Percentiles rank a stretch among this genome's conserved stretches.
These are phyloP conservation scores for Phlyctochytrium arcticum DNA, from an alignment of 192 early-diverging fungal species.

Conservation along the genomic window DNA sequence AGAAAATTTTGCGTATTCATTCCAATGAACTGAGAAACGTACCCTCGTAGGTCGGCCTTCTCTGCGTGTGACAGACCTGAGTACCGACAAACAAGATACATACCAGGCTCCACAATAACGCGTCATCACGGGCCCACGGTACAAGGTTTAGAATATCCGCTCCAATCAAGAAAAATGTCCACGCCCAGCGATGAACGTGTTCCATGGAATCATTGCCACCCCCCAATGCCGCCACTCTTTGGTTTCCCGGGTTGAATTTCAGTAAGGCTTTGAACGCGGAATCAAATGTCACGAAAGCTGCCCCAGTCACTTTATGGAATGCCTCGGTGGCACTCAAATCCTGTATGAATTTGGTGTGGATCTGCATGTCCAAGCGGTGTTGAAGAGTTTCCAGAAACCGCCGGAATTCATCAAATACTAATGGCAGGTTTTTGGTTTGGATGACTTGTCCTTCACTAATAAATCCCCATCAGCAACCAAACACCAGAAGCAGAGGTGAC, in stretches of 20 bases:
- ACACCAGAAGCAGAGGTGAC: background rate
- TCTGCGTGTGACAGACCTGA: slow-evolving; percentile 1
- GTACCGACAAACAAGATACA: slow-evolving; percentile 12
- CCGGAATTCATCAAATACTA: background rate
- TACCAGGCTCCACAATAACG: slow-evolving; percentile 7
- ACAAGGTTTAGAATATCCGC: slow-evolving; percentile 1
- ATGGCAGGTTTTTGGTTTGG: background rate
- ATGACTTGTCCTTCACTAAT: background rate
- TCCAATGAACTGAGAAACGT: too few species aligned
- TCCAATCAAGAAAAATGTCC: slow-evolving; percentile 15
- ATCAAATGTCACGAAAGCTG: background rate
- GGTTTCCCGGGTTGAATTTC: background rate
- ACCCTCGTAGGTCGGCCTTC: background rate
- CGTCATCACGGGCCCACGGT: slow-evolving; percentile 2
- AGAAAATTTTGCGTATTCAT: too few species aligned
- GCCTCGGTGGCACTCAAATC: background rate
- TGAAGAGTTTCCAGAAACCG: background rate
- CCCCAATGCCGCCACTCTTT: background rate
- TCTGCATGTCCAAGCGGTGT: background rate
- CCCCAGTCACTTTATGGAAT: background rate
- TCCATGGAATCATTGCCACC: slow-evolving; percentile 7
- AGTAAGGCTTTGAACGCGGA: background rate
- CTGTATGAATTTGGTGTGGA: background rate
- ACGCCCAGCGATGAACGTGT: slow-evolving; percentile 8
- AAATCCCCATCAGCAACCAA: background rate